A percentile compares a stretch with the other conserved stretches of the same genome.
phyloP scores from a whole-genome alignment of 108 stramenopile genomes.

The Seminavis robusta region DNA sequence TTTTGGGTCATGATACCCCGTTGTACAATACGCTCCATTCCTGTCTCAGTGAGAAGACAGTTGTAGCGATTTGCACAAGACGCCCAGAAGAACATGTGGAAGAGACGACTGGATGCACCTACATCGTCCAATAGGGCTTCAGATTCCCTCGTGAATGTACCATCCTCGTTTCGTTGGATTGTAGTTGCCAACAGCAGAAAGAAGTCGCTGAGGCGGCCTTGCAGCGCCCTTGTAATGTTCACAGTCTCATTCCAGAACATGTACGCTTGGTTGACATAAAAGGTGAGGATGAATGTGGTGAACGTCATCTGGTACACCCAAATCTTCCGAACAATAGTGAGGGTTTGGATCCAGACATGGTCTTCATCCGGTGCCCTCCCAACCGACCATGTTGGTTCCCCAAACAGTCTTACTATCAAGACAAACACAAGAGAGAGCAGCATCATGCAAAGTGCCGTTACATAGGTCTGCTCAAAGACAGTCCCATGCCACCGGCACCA shows the following conservation, averaged over 20 bases:
- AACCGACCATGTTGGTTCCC: no score
- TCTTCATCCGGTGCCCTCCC: slow-evolving; percentile 36
- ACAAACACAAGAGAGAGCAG: slow-evolving; percentile 7
- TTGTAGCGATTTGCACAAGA: slow-evolving; percentile 3
- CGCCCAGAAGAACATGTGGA: slow-evolving; percentile 29
- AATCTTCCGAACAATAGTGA: slow-evolving; percentile 28
- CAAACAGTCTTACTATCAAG: slow-evolving; percentile 8
- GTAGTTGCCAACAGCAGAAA: slow-evolving; percentile 46
- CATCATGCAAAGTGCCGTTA: slow-evolving; percentile 19
- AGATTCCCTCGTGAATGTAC: slow-evolving; percentile 11
- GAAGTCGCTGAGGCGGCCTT: slow-evolving; percentile 60
- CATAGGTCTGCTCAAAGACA: slow-evolving; percentile 7
- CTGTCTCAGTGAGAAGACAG: slow-evolving; percentile 12
- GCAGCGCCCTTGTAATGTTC: slow-evolving; percentile 43
- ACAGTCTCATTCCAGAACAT: slow-evolving; percentile 34
- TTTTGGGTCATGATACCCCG: slow-evolving; percentile 20
- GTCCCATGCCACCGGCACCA: slow-evolving; percentile 32
- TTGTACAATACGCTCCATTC: slow-evolving; percentile 21
- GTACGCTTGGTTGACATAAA: slow-evolving; percentile 53
- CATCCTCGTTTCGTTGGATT: no score
- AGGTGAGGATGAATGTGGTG: slow-evolving; percentile 46
- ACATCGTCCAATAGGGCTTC: slow-evolving; percentile 17
- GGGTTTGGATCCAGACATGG: slow-evolving; percentile 31
- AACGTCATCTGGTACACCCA: slow-evolving; percentile 61
- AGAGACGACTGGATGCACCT: slow-evolving; percentile 5